Base-by-base conservation (phyloP, 441 rosid genomes). In the Brassica hybrid region DNA sequence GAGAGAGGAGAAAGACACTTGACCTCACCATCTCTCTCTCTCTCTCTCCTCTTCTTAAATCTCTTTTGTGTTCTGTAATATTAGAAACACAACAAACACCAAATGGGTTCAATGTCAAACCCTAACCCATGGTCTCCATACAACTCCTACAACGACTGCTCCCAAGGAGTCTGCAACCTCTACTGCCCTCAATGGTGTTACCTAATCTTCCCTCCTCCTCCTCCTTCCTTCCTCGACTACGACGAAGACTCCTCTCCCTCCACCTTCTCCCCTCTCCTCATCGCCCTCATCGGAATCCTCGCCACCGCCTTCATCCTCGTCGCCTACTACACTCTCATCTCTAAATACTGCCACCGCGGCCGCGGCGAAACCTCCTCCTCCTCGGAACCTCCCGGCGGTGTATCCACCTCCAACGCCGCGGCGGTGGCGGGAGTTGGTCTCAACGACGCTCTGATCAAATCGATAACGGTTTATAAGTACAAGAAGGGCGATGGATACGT, bases 161-260 rank as follows among this genome's bases (percentile, higher is more conserved):
- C 97, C 0, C 90, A 87, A 67, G 88, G 90, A 48, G 72, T 94
- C 63, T 94, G 98, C 58, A 92, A 89, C 89, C 67, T 90, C 7
- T 92, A 91, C 74, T 94, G 97, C 63, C 97, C 97, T 0, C 94
- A 91, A 72, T 87, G 96, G 95, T 92, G 97, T 79, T 91, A 89
- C 83, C 67, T 88, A 64, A 75, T 88, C 73, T 89, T 90, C 88
- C 90, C 97, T 38, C 96, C 94, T 36, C 98, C 94, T 38, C 98
- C 97, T 13, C 86, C 94, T n/a, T 78, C 75, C 14, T 7, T 56
- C 45, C 65, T 82, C 6, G 74, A 64, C n/a, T n/a, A n/a, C 7
- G 88, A 80, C 8, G 86, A 77, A 21, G 84, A 70, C 17, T 83
- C 85, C 52, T 77, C 76, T 58, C 75, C 81, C 58, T 57, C 87